Evolutionary conservation across 139 green algal genomes (phyloP).

Genomic region (Choricystis sp.): DNA sequence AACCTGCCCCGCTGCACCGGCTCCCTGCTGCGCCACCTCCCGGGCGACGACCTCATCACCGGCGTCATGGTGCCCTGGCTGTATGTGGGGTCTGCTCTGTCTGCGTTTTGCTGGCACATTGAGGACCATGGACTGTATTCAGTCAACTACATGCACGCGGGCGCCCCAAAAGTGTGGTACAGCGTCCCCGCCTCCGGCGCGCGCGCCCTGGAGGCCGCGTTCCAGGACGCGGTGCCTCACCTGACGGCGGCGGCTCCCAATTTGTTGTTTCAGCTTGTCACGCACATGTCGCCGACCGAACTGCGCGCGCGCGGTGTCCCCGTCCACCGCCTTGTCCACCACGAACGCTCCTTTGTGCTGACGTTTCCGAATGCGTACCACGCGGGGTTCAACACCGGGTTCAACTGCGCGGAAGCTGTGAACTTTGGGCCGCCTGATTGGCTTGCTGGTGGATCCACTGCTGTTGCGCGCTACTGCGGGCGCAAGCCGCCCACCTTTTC

Average conservation of each 20-base stretch:
- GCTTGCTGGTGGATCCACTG: slow-evolving; percentile 53
- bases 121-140: slow-evolving; percentile 78
- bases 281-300: slow-evolving; percentile 57
- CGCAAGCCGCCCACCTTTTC: slow-evolving; percentile 26
- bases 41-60: slow-evolving; percentile 45
- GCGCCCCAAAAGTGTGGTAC: slow-evolving; percentile 54
- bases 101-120: slow-evolving; percentile 62
- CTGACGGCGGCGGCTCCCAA: slow-evolving; percentile 42
- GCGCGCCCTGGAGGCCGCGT: slow-evolving; percentile 35
- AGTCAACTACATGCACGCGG: slow-evolving; percentile 71
- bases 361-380: slow-evolving; percentile 83
- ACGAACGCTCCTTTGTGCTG: slow-evolving; percentile 69
- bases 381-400: slow-evolving; percentile 67
- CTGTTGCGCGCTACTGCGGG: slow-evolving; percentile 33
- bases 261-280: slow-evolving; percentile 64
- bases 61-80: slow-evolving; percentile 77
- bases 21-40: slow-evolving; percentile 42
- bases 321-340: slow-evolving; percentile 57
- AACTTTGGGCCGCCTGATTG: slow-evolving; percentile 84
- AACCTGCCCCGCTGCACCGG: slow-evolving; percentile 43
- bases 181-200: slow-evolving; percentile 36
- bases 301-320: slow-evolving; percentile 47
- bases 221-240: slow-evolving; percentile 51
- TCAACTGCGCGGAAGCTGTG: slow-evolving; percentile 68
- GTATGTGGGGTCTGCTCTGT: slow-evolving; percentile 46